A percentile compares a stretch with the other conserved stretches of the same genome.
Evolutionary conservation across 129 eudicot species (phyloP).

Genomic region (Oenanthe sinensis): DNA sequence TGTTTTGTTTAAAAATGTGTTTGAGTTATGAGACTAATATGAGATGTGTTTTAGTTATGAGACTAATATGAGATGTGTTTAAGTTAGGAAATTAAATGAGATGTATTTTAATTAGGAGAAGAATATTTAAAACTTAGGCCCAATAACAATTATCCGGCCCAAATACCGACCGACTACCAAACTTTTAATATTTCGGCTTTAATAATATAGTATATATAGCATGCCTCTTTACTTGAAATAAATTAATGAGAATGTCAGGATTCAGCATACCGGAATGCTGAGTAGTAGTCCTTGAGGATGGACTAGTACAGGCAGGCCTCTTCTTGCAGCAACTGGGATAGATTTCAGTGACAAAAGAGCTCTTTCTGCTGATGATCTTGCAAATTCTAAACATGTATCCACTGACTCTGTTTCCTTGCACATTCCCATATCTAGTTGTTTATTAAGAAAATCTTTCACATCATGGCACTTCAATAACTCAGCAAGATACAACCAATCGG

Average conservation of each 20-base stretch:
- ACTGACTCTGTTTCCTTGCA: slow-evolving; percentile 2
- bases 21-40: too few relatives aligned
- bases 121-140: too few relatives aligned
- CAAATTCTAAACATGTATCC: slow-evolving; percentile 20
- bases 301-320: slow-evolving; percentile 74
- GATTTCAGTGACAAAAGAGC: slow-evolving; percentile 6
- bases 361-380: slow-evolving; percentile 31
- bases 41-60: too few relatives aligned
- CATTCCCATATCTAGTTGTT: neutral
- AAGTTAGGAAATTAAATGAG: too few relatives aligned
- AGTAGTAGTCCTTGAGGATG: slow-evolving; percentile 39
- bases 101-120: too few relatives aligned
- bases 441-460: slow-evolving; percentile 16
- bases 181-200: too few relatives aligned
- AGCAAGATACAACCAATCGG: slow-evolving; percentile 81
- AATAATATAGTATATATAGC: too few relatives aligned
- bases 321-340: slow-evolving; percentile 85
- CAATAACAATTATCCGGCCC: too few relatives aligned
- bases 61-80: too few relatives aligned
- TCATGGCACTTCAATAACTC: slow-evolving; percentile 29
- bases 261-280: slow-evolving; percentile 57
- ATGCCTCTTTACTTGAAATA: neutral
- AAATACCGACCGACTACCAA: too few relatives aligned
- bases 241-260: neutral
- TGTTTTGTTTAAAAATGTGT: too few relatives aligned